phyloP scores from a whole-genome alignment of 2,329 filamentous ascomycete species.

The Emydomyces testavorans region DNA sequence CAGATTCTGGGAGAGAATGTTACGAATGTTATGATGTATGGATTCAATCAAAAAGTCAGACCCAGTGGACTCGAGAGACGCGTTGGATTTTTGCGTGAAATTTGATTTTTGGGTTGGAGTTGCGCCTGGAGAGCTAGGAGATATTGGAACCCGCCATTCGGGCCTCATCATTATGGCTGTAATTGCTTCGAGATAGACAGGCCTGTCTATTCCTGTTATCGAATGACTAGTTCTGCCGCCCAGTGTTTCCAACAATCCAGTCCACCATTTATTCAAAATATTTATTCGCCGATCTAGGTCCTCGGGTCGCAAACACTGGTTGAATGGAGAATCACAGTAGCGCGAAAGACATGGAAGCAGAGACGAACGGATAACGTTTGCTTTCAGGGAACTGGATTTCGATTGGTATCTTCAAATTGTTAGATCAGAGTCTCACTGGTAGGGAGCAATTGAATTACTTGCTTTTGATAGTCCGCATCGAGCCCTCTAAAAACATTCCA shows the following conservation, averaged over 20 bases:
- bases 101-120: slow-evolving; percentile 36
- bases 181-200: slow-evolving; percentile 65
- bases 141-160: slow-evolving; percentile 70
- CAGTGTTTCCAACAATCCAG: slow-evolving; percentile 65
- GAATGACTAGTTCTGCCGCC: slow-evolving; percentile 63
- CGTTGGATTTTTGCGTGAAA: slow-evolving; percentile 40
- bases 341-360: slow-evolving; percentile 67
- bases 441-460: slow-evolving; percentile 19
- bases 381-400: slow-evolving; percentile 63
- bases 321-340: slow-evolving; percentile 57
- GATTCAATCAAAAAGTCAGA: slow-evolving; percentile 62
- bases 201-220: slow-evolving; percentile 72
- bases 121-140: slow-evolving; percentile 36
- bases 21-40: slow-evolving; percentile 76
- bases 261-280: slow-evolving; percentile 88
- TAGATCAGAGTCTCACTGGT: background rate
- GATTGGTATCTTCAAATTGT: slow-evolving; percentile 48
- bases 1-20: slow-evolving; percentile 73
- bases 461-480: slow-evolving; percentile 58
- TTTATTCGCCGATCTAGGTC: slow-evolving; percentile 69
- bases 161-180: slow-evolving; percentile 75
- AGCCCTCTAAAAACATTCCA: slow-evolving; percentile 58
- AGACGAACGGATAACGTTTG: slow-evolving; percentile 58
- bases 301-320: slow-evolving; percentile 54
- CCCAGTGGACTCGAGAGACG: slow-evolving; percentile 49